A percentile compares a stretch with the other conserved stretches of the same genome.
phyloP scores from a whole-genome alignment of 768 basidiomycete species.

The Boletus insuetus region DNA sequence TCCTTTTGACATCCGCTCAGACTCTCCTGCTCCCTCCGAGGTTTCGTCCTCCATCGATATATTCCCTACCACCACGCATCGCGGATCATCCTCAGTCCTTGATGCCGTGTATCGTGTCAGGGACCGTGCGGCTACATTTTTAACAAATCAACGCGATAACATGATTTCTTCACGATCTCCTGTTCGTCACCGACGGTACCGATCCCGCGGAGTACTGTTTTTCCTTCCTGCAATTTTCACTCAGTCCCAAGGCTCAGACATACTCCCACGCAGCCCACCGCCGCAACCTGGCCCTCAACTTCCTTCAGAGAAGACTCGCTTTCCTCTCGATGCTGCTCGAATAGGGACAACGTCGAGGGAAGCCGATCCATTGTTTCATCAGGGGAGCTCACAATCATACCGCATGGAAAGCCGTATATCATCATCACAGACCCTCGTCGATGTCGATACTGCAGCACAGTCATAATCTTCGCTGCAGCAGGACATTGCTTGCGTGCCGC shows the following conservation, averaged over 20 bases:
- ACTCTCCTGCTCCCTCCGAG: conserved; percentile 56
- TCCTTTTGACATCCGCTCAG: conserved; percentile 55
- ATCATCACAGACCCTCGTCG: conserved; percentile 29
- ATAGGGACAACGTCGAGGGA: conserved; percentile 25
- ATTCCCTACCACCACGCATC: conserved; percentile 39
- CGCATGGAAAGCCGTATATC: conserved; percentile 28
- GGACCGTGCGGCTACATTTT: conserved; percentile 47
- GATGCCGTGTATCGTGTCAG: conserved; percentile 57
- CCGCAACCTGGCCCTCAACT: conserved; percentile 23
- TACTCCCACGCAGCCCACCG: conserved; percentile 31
- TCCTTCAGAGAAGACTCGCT: conserved; percentile 47
- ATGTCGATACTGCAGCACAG: conserved; percentile 23
- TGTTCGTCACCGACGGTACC: conserved; percentile 44
- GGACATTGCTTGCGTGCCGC: conserved; percentile 8
- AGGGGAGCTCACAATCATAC: conserved; percentile 30
- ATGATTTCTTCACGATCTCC: conserved; percentile 45
- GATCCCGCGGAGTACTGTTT: conserved; percentile 66
- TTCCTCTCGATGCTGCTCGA: conserved; percentile 36
- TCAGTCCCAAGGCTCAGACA: conserved; percentile 35
- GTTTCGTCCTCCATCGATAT: conserved; percentile 42
- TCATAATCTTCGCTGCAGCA: conserved; percentile 16
- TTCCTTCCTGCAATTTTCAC: conserved; percentile 82
- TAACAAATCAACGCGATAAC: conserved; percentile 39
- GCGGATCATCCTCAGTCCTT: conserved; percentile 40
- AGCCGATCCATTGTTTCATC: conserved; percentile 19